Evolutionary conservation across 2,329 filamentous ascomycete genomes (phyloP).

Genomic region (Venturia pyrina): DNA sequence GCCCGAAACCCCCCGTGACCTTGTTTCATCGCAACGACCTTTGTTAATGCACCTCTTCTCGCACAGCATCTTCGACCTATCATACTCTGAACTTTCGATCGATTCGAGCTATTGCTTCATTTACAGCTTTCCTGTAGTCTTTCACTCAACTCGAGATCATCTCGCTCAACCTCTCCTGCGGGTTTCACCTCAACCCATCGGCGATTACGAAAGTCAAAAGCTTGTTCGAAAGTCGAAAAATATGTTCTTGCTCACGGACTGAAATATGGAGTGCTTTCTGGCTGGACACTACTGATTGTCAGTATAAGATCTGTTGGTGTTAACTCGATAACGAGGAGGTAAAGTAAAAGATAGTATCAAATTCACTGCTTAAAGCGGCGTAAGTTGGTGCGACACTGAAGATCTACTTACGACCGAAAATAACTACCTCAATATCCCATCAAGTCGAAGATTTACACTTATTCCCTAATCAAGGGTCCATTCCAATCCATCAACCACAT

Average conservation of each 20-base stretch:
- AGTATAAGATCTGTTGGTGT: too few species aligned
- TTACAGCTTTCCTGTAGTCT: too few species aligned
- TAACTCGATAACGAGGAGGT: too few species aligned
- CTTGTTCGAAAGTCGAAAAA: too few species aligned
- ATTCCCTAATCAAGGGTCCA: not conserved
- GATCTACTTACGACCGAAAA: not conserved
- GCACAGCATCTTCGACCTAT: not conserved
- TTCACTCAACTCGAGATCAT: not conserved
- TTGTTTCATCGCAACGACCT: not conserved
- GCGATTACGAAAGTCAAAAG: too few species aligned
- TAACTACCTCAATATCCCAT: not conserved
- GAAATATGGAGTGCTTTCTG: too few species aligned
- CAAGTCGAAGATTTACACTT: too few species aligned
- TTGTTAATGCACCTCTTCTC: not conserved
- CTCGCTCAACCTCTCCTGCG: not conserved
- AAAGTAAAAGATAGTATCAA: too few species aligned
- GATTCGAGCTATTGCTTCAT: not conserved
- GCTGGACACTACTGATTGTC: too few species aligned
- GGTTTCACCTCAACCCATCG: too few species aligned
- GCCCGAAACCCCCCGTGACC: not conserved
- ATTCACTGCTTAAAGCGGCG: not conserved
- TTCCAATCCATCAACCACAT: not conserved
- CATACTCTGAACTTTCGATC: not conserved
- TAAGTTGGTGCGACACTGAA: not conserved
- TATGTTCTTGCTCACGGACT: too few species aligned